Percentiles rank a stretch among this genome's conserved stretches.
Evolutionary conservation across 75 land plant species (phyloP).

Genomic region (Pinus taeda): DNA sequence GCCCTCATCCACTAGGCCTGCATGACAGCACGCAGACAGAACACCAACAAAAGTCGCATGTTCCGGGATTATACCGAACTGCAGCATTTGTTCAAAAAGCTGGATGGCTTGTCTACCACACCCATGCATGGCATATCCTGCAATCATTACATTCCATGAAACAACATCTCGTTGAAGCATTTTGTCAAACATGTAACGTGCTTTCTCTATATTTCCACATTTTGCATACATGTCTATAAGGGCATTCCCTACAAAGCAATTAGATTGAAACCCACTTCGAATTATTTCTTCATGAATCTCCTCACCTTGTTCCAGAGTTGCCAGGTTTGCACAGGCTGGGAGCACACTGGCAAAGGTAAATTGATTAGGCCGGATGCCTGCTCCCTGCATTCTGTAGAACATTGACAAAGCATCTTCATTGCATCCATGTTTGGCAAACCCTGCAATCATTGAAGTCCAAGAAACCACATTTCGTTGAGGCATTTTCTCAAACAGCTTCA

Average conservation of each 20-base stretch:
- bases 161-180: constrained; percentile 20
- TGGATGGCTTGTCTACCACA: constrained; percentile 23
- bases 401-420: constrained; percentile 8
- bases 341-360: constrained; percentile 44
- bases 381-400: constrained; percentile 12
- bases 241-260: constrained; percentile 23
- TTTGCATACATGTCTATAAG: constrained; percentile 43
- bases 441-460: constrained; percentile 33
- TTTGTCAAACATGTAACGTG: constrained; percentile 22
- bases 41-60: constrained; percentile 23
- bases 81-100: constrained; percentile 34
- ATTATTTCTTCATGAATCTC: constrained; percentile 22
- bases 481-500: constrained; percentile 17
- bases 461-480: constrained; percentile 18
- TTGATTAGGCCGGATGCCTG: constrained; percentile 19
- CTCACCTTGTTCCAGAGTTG: constrained; percentile 24
- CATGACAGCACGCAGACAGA: constrained; percentile 22
- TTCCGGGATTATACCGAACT: constrained; percentile 35
- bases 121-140: constrained; percentile 40
- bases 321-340: constrained; percentile 31
- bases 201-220: constrained; percentile 38
- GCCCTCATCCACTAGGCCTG: constrained; percentile 6
- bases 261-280: constrained; percentile 19
- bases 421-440: constrained; percentile 8
- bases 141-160: constrained; percentile 41